Evolutionary conservation across 768 basidiomycete species (phyloP).

Genomic region (Galerina sulciceps): DNA sequence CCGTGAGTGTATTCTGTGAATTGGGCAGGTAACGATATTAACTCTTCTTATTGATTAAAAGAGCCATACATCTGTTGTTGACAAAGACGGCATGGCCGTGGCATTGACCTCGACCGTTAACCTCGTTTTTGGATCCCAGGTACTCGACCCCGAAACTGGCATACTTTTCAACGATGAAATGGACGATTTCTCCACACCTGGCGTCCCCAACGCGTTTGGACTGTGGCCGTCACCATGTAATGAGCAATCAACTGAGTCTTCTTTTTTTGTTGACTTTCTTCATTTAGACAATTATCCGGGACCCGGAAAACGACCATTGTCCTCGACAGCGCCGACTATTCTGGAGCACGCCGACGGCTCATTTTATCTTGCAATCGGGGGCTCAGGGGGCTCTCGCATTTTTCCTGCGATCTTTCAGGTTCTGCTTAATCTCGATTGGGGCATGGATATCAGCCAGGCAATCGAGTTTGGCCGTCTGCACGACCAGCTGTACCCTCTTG

Average conservation of each 20-base stretch:
- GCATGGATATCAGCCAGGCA: constrained; percentile 75
- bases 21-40: background rate
- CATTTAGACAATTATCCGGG: constrained; percentile 83
- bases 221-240: constrained; percentile 81
- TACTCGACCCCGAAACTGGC: constrained; percentile 87
- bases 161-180: constrained; percentile 93
- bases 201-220: constrained; percentile 82
- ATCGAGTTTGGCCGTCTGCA: constrained; percentile 88
- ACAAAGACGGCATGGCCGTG: constrained; percentile 86
- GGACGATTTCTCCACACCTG: constrained; percentile 93
- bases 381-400: constrained; percentile 87
- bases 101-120: constrained; percentile 90
- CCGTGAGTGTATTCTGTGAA: constrained; percentile 48
- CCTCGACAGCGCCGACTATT: constrained; percentile 83
- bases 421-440: constrained; percentile 81
- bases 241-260: constrained; percentile 18
- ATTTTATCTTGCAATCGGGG: constrained; percentile 78
- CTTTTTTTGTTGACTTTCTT: background rate
- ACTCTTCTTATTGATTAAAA: constrained; percentile 30
- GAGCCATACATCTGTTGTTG: constrained; percentile 87
- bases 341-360: constrained; percentile 77
- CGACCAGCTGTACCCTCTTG: constrained; percentile 78
- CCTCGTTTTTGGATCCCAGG: constrained; percentile 84
- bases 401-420: constrained; percentile 81
- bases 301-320: constrained; percentile 87